Percentiles rank a stretch among this genome's conserved stretches.
These are phyloP conservation scores for Salix brachista DNA, from an alignment of 345 rosid species.

Conservation along the genomic window DNA sequence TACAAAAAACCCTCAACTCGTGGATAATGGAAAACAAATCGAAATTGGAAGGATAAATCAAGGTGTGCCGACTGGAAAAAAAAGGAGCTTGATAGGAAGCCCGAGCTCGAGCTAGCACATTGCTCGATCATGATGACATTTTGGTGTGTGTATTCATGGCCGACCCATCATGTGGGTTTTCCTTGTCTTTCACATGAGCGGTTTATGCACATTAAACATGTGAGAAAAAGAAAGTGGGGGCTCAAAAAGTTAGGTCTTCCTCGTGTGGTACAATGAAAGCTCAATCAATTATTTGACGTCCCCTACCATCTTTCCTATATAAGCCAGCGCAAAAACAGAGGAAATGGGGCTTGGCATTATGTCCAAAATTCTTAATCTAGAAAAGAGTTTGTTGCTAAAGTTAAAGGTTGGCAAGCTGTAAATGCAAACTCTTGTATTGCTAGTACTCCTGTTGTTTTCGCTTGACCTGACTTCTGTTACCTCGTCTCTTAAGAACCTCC, in stretches of 20 bases:
- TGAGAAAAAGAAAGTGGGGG: background rate
- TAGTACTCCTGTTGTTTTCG: conserved; percentile 7
- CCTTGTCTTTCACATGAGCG: background rate
- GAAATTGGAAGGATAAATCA: no score
- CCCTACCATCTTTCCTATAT: conserved; percentile 24
- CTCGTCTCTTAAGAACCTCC: background rate
- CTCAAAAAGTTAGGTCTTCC: background rate
- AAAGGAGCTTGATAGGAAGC: background rate
- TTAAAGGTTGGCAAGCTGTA: conserved; percentile 28
- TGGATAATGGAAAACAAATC: no score
- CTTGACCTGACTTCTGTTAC: conserved; percentile 8
- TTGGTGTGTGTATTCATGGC: background rate
- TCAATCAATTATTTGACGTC: conserved; percentile 10
- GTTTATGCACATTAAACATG: background rate
- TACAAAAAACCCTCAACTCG: no score
- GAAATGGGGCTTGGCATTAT: conserved; percentile 28
- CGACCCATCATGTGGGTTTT: conserved; percentile 1
- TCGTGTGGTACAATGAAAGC: conserved; percentile 5
- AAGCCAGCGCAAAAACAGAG: conserved; percentile 36
- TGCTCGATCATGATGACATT: background rate
- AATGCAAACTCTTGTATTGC: conserved; percentile 13
- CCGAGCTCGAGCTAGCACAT: background rate
- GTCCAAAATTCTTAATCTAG: conserved; percentile 24
- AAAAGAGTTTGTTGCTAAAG: conserved; percentile 25
- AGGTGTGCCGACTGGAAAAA: background rate